Evolutionary conservation across 1,284 basidiomycete genomes (phyloP).

Genomic region (Cryptococcus amylolentus): DNA sequence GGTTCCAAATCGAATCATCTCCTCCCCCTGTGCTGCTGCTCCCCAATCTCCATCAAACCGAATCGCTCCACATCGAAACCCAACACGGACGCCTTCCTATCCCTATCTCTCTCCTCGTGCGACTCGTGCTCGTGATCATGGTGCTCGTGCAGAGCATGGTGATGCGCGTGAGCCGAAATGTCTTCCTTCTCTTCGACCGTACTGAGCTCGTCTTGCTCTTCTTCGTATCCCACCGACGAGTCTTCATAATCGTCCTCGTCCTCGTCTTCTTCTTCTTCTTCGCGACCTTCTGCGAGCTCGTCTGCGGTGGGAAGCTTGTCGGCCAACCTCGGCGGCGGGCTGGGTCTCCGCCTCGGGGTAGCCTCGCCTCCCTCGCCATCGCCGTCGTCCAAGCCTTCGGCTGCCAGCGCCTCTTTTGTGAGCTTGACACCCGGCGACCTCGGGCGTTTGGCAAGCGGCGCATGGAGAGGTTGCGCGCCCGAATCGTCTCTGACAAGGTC

Average conservation of each 20-base stretch:
- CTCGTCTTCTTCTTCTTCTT: background rate
- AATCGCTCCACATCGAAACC: slow-evolving; percentile 15
- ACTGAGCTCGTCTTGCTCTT: slow-evolving; percentile 10
- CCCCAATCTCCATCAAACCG: slow-evolving; percentile 9
- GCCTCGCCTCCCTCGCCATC: slow-evolving; percentile 12
- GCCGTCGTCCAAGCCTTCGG: slow-evolving; percentile 1
- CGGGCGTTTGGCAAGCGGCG: background rate
- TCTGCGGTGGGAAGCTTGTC: slow-evolving; percentile 7
- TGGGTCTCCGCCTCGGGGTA: slow-evolving; percentile 17
- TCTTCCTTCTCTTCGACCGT: too few species aligned
- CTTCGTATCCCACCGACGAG: background rate
- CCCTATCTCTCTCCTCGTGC: slow-evolving; percentile 5
- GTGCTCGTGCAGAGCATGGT: background rate
- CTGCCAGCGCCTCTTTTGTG: background rate
- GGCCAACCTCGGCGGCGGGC: slow-evolving; percentile 14
- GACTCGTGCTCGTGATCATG: background rate
- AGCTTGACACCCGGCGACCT: background rate
- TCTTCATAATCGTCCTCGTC: slow-evolving; percentile 5
- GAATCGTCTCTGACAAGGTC: background rate
- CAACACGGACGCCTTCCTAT: slow-evolving; percentile 6
- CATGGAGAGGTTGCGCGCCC: background rate
- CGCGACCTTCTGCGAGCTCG: background rate
- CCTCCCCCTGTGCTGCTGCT: slow-evolving; percentile 2
- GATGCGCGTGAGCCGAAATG: too few species aligned
- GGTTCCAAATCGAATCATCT: background rate